These are phyloP conservation scores for Xerocomellus intermedius DNA, from an alignment of 768 basidiomycete species.

Conservation along the genomic window DNA sequence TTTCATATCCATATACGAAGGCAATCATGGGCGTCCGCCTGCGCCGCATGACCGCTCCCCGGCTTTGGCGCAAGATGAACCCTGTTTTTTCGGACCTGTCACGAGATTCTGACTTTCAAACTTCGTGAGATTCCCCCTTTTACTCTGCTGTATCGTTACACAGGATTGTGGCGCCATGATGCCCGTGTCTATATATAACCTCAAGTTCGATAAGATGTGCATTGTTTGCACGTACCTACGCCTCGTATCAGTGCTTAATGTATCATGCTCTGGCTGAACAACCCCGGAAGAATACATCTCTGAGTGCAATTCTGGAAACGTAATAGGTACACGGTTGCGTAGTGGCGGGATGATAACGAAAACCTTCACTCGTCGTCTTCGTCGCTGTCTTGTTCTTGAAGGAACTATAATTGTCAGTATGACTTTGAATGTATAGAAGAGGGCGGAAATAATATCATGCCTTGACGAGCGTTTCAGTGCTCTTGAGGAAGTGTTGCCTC, in stretches of 20 bases:
- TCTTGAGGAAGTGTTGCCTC: conserved; percentile 91
- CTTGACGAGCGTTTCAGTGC: conserved; percentile 86
- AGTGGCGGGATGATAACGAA: neutral
- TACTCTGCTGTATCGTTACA: conserved; percentile 2
- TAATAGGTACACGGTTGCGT: conserved; percentile 18
- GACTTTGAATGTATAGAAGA: conserved; percentile 7
- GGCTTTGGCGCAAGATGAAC: neutral
- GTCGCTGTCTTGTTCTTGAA: conserved; percentile 81
- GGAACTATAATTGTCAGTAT: conserved; percentile 65
- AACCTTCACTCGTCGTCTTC: conserved; percentile 46
- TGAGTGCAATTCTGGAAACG: conserved; percentile 13
- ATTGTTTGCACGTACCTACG: conserved; percentile 4
- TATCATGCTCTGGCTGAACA: neutral
- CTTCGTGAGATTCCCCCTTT: neutral
- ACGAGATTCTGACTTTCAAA: neutral
- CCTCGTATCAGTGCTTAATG: neutral
- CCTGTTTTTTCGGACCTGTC: neutral
- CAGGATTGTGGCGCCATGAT: neutral
- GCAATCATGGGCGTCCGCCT: conserved; percentile 12
- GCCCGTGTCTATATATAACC: neutral
- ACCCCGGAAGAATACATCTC: conserved; percentile 8
- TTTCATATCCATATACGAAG: conserved; percentile 19
- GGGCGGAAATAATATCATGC: conserved; percentile 35
- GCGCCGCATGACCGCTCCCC: conserved; percentile 17
- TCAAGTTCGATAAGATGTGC: neutral